phyloP scores from a whole-genome alignment of 1,284 basidiomycete genomes.

The Ustilago bromivora region DNA sequence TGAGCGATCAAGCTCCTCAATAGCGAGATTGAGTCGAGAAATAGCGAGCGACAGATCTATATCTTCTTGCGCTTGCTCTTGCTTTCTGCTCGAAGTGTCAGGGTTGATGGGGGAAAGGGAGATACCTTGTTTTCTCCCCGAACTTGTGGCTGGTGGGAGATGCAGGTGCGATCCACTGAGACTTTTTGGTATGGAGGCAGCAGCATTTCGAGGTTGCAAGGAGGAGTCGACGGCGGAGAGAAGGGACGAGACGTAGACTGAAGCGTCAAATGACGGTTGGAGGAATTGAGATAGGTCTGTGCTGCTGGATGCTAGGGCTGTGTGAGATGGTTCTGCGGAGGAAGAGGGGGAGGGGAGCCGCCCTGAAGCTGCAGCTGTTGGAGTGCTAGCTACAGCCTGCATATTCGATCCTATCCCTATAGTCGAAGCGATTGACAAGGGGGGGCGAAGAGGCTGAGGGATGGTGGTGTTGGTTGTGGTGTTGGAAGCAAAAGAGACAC shows the following conservation, averaged over 20 bases:
- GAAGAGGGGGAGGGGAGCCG: neutral
- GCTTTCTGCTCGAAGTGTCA: conserved; percentile 4
- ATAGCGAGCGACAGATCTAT: conserved; percentile 51
- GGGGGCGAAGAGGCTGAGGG: neutral
- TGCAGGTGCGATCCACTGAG: neutral
- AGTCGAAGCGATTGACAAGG: neutral
- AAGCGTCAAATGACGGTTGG: conserved; percentile 37
- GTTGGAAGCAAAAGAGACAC: conserved; percentile 11
- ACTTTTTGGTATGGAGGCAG: neutral
- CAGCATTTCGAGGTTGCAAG: neutral
- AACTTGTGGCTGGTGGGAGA: neutral
- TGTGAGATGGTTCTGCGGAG: neutral
- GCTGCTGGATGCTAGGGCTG: neutral
- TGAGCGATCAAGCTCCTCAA: conserved; percentile 46
- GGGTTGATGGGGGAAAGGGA: conserved; percentile 12
- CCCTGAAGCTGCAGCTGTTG: neutral
- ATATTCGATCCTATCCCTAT: neutral
- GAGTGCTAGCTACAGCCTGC: neutral
- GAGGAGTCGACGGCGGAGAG: conserved; percentile 15
- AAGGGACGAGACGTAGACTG: conserved; percentile 21
- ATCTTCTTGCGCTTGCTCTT: conserved; percentile 33
- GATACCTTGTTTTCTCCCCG: conserved; percentile 7
- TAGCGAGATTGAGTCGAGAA: conserved; percentile 50
- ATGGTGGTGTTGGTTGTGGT: conserved; percentile 7
- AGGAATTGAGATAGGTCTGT: conserved; percentile 39